These are phyloP conservation scores for Linnemannia hyalina DNA, from an alignment of 192 early-diverging fungal genomes.

Conservation along the genomic window DNA sequence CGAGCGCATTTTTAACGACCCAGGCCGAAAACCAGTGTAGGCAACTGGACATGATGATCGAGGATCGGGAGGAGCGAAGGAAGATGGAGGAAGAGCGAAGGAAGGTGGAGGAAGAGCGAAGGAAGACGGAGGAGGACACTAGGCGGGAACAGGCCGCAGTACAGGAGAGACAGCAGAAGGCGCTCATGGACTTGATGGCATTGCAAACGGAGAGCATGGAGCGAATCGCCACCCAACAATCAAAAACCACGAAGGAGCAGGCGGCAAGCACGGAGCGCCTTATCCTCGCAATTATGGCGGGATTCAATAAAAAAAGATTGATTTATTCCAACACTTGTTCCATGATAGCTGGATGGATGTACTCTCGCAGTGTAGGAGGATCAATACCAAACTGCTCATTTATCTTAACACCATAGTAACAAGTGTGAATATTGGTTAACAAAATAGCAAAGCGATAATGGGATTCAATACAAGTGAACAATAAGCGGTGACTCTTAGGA, in stretches of 20 bases:
- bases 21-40: no score
- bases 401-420: conserved; percentile 9
- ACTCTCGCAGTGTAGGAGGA: not conserved
- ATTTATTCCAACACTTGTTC: not conserved
- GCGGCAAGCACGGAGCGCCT: no score
- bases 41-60: no score
- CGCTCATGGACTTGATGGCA: not conserved
- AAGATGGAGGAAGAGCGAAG: no score
- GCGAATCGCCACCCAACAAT: not conserved
- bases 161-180: not conserved
- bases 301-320: not conserved
- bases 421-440: conserved; percentile 12
- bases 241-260: not conserved
- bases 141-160: not conserved
- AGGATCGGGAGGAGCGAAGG: no score
- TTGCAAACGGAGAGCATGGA: conserved; percentile 3
- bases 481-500: not conserved
- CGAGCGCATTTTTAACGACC: no score
- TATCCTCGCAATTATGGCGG: no score
- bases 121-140: not conserved
- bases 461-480: conserved; percentile 4
- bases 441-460: conserved; percentile 10
- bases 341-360: not conserved
- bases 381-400: not conserved
- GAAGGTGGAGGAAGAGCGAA: no score